These are phyloP conservation scores for Diaporthe caulivora DNA, from an alignment of 2,329 filamentous ascomycete species.

Conservation along the genomic window DNA sequence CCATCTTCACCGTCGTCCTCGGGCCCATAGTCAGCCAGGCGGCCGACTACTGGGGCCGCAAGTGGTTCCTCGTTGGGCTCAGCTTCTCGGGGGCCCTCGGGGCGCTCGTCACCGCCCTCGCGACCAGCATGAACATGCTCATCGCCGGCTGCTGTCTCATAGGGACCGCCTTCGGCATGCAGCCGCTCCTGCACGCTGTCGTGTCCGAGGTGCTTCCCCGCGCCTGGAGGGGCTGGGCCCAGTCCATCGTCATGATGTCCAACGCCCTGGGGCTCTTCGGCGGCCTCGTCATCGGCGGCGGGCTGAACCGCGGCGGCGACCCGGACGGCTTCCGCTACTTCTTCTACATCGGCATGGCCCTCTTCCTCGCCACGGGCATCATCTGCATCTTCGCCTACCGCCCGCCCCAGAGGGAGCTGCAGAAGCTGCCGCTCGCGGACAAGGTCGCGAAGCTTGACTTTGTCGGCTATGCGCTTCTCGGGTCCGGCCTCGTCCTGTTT, in stretches of 20 bases:
- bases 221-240: conserved; percentile 50
- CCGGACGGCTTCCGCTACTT: conserved; percentile 51
- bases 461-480: conserved; percentile 52
- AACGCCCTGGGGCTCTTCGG: conserved; percentile 47
- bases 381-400: conserved; percentile 50
- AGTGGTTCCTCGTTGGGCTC: conserved; percentile 54
- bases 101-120: conserved; percentile 51
- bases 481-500: conserved; percentile 53
- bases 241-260: conserved; percentile 50
- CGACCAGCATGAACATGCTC: conserved; percentile 50
- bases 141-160: conserved; percentile 53
- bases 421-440: conserved; percentile 46
- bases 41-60: conserved; percentile 57
- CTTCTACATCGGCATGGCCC: conserved; percentile 50
- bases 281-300: conserved; percentile 52
- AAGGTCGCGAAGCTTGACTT: conserved; percentile 54
- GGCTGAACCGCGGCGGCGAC: conserved; percentile 48
- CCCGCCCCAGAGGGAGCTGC: conserved; percentile 47
- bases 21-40: conserved; percentile 54
- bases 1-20: conserved; percentile 53
- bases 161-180: conserved; percentile 52
- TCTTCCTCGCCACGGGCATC: conserved; percentile 46
- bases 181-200: conserved; percentile 55
- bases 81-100: conserved; percentile 51
- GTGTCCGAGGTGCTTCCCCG: conserved; percentile 55